These are phyloP conservation scores for Monosporascus sp. DNA, from an alignment of 2,329 filamentous ascomycete genomes.

Conservation along the genomic window DNA sequence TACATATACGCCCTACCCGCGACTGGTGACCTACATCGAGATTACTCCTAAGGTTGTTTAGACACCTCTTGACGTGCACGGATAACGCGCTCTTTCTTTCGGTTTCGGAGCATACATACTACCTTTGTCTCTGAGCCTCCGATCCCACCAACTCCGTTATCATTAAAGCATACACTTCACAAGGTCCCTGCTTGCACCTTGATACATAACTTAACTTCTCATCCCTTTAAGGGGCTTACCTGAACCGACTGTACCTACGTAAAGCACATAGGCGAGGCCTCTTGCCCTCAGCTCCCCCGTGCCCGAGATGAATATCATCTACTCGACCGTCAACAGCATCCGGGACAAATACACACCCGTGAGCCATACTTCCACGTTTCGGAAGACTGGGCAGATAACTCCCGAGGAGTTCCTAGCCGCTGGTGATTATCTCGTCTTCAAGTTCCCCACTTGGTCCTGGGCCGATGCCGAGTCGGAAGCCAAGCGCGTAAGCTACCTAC, in stretches of 20 bases:
- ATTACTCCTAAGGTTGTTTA: no score
- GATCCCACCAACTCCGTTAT: no score
- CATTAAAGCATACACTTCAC: no score
- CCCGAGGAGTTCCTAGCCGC: slow-evolving; percentile 94
- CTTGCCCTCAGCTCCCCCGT: not conserved
- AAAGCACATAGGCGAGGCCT: not conserved
- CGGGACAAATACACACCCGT: slow-evolving; percentile 89
- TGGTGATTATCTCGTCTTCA: slow-evolving; percentile 97
- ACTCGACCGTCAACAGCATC: slow-evolving; percentile 86
- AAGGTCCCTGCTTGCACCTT: no score
- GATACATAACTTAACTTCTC: no score
- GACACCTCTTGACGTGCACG: no score
- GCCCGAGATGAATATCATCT: slow-evolving; percentile 74
- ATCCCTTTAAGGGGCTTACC: not conserved
- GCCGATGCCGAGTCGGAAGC: slow-evolving; percentile 76
- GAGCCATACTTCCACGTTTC: slow-evolving; percentile 86
- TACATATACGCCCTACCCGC: no score
- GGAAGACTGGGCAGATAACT: slow-evolving; percentile 89
- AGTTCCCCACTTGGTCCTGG: slow-evolving; percentile 99
- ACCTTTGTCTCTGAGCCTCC: no score
- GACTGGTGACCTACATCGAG: no score
- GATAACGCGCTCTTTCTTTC: no score
- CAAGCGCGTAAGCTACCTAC: slow-evolving; percentile 76
- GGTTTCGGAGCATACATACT: no score
- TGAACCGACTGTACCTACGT: not conserved